A percentile compares a stretch with the other conserved stretches of the same genome.
Conservation (phyloP, 345 rosid genomes). For the Rhodomyrtus tomentosa region DNA sequence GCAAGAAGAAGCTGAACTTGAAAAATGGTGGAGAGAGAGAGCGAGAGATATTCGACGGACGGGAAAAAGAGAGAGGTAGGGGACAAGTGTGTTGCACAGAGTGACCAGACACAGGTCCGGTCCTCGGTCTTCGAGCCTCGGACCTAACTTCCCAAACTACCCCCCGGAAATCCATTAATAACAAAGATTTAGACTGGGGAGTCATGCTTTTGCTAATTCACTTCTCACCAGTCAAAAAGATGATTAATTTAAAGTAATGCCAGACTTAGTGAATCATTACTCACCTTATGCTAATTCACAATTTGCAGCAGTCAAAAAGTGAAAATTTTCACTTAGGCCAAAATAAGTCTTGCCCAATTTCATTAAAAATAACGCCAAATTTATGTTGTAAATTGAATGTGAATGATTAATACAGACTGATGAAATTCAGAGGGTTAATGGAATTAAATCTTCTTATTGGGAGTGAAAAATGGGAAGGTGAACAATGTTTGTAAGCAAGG, state of each 20-base stretch:
- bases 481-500: neutral
- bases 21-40: slow-evolving; percentile 1
- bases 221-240: neutral
- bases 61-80: neutral
- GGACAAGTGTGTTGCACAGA: slow-evolving; percentile 12
- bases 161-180: neutral
- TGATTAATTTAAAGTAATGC: neutral
- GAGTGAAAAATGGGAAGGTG: neutral
- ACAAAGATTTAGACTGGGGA: neutral
- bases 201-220: neutral
- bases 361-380: neutral
- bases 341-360: neutral
- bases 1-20: neutral
- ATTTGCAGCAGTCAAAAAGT: too few species aligned
- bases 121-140: slow-evolving; percentile 18
- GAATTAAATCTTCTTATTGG: neutral
- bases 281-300: neutral
- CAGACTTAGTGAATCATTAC: neutral
- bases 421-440: neutral
- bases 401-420: neutral
- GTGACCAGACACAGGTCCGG: slow-evolving; percentile 24
- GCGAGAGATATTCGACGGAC: neutral
- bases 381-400: neutral
- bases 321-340: neutral
- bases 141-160: neutral